Base-by-base conservation (phyloP, 2,329 filamentous ascomycete species). In the Westerdykella aurantiaca region DNA sequence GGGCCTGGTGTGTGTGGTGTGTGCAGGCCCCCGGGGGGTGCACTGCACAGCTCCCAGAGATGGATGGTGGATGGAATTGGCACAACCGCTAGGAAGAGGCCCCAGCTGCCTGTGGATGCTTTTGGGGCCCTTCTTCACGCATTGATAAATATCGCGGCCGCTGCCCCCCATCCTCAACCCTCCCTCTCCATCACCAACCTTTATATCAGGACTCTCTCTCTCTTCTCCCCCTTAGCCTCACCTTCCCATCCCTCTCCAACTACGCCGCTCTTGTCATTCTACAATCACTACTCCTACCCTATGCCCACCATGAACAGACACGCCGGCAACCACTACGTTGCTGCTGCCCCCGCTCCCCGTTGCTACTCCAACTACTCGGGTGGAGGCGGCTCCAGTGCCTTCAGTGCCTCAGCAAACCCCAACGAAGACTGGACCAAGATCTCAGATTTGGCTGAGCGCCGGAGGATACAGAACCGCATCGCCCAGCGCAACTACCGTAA, bases 391-490 rank as follows among this genome's bases (percentile, higher is more conserved):
- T 95, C 88, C 74, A 95, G 88, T 72, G 91, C 91, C 57, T 95
- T 95, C 76, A 94, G 88, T 72, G 86, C 85, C 60, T 94, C 88
- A 52, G 91, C 90, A 58, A 94, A 95, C 68, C 87, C 91, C 43
- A 90, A 96, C 64, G 91, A 97, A 73, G 91, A 97, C 74, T 97
- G 91, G 91, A 96, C 91, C 65, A 95, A 96, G 81, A 95, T 97
- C 67, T 95, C 91, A 45, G 91, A 97, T 69, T 83, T 97, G 47
- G 91, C 90, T 41, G 91, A 97, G 73, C 83, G 93, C 63, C 79
- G 90, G 61, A 81, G 90, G 65, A 95, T 96, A 73, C 90, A 97
- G 72, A 97, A 97, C 74, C 83, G 91, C 57, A 96, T 97, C 77
- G 91, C 91, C 56, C 91, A 97, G 73, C 85, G 90, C 61, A 95